phyloP scores from a whole-genome alignment of 2,329 filamentous ascomycete species.

The Nemania sp. region DNA sequence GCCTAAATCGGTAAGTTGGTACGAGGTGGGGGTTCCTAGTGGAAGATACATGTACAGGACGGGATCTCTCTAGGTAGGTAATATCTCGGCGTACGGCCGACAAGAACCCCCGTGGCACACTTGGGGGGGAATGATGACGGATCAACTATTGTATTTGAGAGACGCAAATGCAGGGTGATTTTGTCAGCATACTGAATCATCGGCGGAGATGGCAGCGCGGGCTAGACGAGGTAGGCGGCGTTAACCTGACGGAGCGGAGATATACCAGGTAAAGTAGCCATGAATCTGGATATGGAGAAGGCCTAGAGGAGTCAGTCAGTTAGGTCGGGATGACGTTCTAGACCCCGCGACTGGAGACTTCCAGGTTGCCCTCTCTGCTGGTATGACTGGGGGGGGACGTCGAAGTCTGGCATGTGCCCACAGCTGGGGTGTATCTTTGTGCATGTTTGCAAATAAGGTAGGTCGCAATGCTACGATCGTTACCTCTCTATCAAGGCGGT shows the following conservation, averaged over 20 bases:
- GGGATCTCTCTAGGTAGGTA: background rate
- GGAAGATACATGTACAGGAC: background rate
- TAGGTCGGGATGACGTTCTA: background rate
- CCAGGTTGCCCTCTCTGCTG: too few relatives aligned
- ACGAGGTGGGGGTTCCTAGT: constrained; percentile 21
- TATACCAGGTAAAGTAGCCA: too few relatives aligned
- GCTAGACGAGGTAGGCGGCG: background rate
- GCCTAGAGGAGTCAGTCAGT: background rate
- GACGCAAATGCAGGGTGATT: constrained; percentile 19
- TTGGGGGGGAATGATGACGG: constrained; percentile 22
- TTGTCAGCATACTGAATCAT: constrained; percentile 28
- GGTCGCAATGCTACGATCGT: too few relatives aligned
- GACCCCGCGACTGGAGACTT: constrained; percentile 8
- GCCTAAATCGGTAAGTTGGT: constrained; percentile 4
- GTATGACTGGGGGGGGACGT: constrained; percentile 13
- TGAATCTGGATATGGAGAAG: too few relatives aligned
- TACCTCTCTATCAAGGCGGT: too few relatives aligned
- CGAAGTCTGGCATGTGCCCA: constrained; percentile 7
- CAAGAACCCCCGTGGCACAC: background rate
- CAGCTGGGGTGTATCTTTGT: background rate
- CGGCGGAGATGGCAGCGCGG: constrained; percentile 26
- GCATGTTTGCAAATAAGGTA: constrained; percentile 4
- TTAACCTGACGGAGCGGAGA: background rate
- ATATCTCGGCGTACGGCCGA: background rate
- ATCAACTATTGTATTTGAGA: background rate